phyloP scores from a whole-genome alignment of 73 alveolate genomes.

The Durusdinium trenchii region DNA sequence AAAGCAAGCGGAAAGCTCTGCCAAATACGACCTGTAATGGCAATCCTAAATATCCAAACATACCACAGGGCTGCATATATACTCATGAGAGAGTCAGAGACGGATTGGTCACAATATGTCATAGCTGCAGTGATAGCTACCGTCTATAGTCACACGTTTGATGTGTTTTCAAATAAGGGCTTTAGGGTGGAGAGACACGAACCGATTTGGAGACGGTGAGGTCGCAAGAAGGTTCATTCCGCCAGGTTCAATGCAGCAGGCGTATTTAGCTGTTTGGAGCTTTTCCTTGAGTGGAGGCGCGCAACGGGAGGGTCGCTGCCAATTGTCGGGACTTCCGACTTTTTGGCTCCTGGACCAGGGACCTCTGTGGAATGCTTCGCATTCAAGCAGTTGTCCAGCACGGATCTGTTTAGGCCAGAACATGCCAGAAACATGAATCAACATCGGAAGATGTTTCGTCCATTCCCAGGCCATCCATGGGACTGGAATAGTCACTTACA shows the following conservation, averaged over 20 bases:
- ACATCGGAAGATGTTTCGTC: background rate
- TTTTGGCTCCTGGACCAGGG: background rate
- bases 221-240: background rate
- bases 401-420: background rate
- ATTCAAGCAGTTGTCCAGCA: background rate
- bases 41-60: too few species aligned
- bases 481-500: too few species aligned
- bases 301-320: background rate
- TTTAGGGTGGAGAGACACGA: background rate
- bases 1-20: too few species aligned
- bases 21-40: too few species aligned
- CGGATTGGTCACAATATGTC: too few species aligned
- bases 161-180: background rate
- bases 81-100: too few species aligned
- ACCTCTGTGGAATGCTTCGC: background rate
- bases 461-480: too few species aligned
- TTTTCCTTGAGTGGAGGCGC: conserved; percentile 94
- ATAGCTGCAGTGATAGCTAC: too few species aligned
- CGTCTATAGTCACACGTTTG: too few species aligned
- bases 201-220: background rate
- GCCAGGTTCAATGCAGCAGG: conserved; percentile 84
- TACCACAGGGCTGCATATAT: too few species aligned
- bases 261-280: conserved; percentile 93
- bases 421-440: too few species aligned
- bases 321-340: background rate